Percentiles rank a stretch among this genome's conserved stretches.
Conservation (phyloP, 2,329 filamentous ascomycete species). For the Alternaria longipes region DNA sequence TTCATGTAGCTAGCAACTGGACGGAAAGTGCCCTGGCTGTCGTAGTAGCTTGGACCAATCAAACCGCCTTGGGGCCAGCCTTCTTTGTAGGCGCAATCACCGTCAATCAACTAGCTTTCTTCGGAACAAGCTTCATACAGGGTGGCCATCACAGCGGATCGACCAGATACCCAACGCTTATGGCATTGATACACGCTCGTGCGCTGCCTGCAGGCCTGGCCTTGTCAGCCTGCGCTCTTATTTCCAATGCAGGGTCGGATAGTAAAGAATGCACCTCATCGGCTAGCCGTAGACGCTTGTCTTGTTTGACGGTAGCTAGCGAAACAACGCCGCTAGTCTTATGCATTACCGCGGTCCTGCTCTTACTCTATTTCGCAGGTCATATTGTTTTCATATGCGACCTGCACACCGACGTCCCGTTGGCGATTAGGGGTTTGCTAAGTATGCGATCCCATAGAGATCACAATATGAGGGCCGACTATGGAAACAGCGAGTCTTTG, state of each 20-base stretch:
- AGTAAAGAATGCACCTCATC: not conserved
- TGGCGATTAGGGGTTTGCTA: too few species aligned
- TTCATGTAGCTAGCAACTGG: conserved; percentile 1
- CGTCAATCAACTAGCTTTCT: not conserved
- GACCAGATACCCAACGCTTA: not conserved
- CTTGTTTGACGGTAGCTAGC: not conserved
- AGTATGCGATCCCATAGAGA: too few species aligned
- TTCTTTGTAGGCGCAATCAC: conserved; percentile 1
- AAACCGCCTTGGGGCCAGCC: not conserved
- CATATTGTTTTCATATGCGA: conserved; percentile 1
- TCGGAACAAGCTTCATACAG: conserved; percentile 2
- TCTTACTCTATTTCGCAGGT: not conserved
- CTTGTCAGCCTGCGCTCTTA: not conserved
- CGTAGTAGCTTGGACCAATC: not conserved
- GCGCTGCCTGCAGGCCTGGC: not conserved
- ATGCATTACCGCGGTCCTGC: not conserved
- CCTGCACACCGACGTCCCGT: not conserved
- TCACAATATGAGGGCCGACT: too few species aligned
- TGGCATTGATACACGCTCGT: conserved; percentile 3
- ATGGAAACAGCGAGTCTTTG: too few species aligned
- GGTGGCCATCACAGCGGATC: not conserved
- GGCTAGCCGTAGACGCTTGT: not conserved
- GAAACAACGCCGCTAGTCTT: not conserved
- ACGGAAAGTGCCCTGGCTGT: conserved; percentile 1
- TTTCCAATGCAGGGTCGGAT: not conserved